These are phyloP conservation scores for Boletus mariae DNA, from an alignment of 1,284 basidiomycete species.

Conservation along the genomic window DNA sequence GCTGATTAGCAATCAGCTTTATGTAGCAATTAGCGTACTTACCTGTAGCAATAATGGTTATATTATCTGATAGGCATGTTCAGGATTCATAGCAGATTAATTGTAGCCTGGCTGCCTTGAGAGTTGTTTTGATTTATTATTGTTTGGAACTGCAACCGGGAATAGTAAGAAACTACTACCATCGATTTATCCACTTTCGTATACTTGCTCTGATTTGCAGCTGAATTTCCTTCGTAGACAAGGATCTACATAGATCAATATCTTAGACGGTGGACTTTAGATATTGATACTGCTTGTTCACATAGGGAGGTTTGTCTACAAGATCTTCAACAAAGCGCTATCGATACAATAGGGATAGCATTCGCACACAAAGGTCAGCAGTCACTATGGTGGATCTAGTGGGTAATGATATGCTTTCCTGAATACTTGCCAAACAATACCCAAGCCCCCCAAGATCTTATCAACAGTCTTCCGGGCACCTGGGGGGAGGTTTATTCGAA, in stretches of 20 bases:
- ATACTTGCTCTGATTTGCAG: no score
- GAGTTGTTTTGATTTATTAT: background rate
- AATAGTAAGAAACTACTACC: background rate
- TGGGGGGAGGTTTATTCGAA: slow-evolving; percentile 27
- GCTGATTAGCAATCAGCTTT: slow-evolving; percentile 9
- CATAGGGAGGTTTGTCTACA: background rate
- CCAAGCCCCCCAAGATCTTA: slow-evolving; percentile 36
- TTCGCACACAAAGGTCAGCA: slow-evolving; percentile 2
- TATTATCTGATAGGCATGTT: background rate
- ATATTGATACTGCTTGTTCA: background rate
- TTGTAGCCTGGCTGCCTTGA: background rate
- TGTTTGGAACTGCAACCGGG: background rate
- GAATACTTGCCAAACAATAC: slow-evolving; percentile 45
- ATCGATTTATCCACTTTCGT: no score
- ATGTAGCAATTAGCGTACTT: slow-evolving; percentile 30
- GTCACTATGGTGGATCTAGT: slow-evolving; percentile 42
- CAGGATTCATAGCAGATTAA: background rate
- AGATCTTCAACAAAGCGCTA: slow-evolving; percentile 1
- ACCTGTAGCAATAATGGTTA: slow-evolving; percentile 20
- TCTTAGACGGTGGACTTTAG: no score
- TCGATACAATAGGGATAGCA: slow-evolving; percentile 23
- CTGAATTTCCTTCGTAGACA: no score
- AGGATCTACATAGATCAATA: no score
- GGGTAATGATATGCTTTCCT: slow-evolving; percentile 56
- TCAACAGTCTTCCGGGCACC: slow-evolving; percentile 27